phyloP scores from a whole-genome alignment of 2,329 filamentous ascomycete genomes.

The Tolypocladium tundrense region DNA sequence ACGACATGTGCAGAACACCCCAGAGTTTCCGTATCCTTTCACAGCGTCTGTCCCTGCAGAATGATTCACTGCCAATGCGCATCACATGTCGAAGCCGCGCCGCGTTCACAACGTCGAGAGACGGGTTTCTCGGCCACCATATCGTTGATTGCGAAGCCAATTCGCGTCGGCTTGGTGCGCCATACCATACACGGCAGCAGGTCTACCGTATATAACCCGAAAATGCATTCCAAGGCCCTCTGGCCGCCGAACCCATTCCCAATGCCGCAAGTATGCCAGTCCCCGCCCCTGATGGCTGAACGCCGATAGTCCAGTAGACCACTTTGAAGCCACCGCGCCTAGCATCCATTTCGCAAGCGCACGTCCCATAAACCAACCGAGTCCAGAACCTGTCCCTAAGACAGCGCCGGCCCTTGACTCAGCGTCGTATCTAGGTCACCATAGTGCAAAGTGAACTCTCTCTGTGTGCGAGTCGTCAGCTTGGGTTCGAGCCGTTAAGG shows the following conservation, averaged over 20 bases:
- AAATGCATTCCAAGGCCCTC: slow-evolving; percentile 18
- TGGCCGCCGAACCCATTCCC: slow-evolving; percentile 18
- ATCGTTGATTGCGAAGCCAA: background rate
- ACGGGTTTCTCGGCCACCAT: background rate
- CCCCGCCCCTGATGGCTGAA: slow-evolving; percentile 19
- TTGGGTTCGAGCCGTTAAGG: slow-evolving; percentile 6
- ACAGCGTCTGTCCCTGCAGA: background rate
- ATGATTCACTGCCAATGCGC: background rate
- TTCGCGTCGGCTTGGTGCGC: slow-evolving; percentile 2
- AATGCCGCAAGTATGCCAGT: slow-evolving; percentile 16
- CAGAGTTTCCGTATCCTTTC: background rate
- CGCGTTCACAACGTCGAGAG: background rate
- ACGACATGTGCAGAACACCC: background rate
- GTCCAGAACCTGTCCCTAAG: slow-evolving; percentile 9
- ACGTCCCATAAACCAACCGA: background rate
- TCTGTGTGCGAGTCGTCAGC: slow-evolving; percentile 24
- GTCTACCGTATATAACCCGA: slow-evolving; percentile 12
- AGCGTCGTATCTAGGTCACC: slow-evolving; percentile 46
- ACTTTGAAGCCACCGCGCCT: slow-evolving; percentile 8
- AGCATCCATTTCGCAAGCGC: slow-evolving; percentile 4
- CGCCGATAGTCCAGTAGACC: slow-evolving; percentile 14
- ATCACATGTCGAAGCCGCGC: background rate
- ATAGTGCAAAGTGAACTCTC: slow-evolving; percentile 52
- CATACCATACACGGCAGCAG: slow-evolving; percentile 5
- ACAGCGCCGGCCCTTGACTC: slow-evolving; percentile 19